Conservation (phyloP, 2,329 filamentous ascomycete genomes). For the Trichophyton benhamiae region DNA sequence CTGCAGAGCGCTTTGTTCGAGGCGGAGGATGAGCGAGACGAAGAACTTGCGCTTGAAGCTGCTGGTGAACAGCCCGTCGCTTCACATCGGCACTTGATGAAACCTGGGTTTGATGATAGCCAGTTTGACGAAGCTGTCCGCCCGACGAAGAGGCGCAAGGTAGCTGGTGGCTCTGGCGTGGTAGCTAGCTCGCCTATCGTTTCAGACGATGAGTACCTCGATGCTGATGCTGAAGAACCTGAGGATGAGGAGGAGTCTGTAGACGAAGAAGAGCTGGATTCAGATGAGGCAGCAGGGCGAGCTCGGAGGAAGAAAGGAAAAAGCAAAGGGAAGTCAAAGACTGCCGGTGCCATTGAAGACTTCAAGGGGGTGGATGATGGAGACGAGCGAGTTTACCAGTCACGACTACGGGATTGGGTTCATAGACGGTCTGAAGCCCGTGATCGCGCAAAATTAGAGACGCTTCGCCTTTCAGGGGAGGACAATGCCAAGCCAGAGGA, state of each 20-base stretch:
- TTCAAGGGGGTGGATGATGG: slow-evolving; percentile 69
- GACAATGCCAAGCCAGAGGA: slow-evolving; percentile 22
- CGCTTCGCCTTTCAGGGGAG: slow-evolving; percentile 20
- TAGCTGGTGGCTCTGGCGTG: slow-evolving; percentile 13
- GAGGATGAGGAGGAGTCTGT: slow-evolving; percentile 10
- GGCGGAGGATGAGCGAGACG: slow-evolving; percentile 58
- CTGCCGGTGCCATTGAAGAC: slow-evolving; percentile 37
- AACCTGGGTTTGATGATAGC: slow-evolving; percentile 54
- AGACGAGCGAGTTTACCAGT: slow-evolving; percentile 67
- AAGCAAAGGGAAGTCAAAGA: slow-evolving; percentile 23
- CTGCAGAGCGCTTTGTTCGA: slow-evolving; percentile 68
- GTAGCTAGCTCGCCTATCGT: not conserved
- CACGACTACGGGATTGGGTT: slow-evolving; percentile 64
- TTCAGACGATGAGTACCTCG: slow-evolving; percentile 26
- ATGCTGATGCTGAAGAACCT: slow-evolving; percentile 13
- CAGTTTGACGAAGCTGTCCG: slow-evolving; percentile 20
- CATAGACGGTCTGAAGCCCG: slow-evolving; percentile 50
- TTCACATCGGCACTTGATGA: slow-evolving; percentile 61
- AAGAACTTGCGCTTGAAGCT: slow-evolving; percentile 37
- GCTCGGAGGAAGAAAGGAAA: slow-evolving; percentile 16
- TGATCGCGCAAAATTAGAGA: slow-evolving; percentile 31
- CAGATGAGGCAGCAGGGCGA: slow-evolving; percentile 12
- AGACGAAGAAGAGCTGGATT: slow-evolving; percentile 9
- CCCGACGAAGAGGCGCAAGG: slow-evolving; percentile 27
- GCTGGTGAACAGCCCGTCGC: slow-evolving; percentile 31